These are phyloP conservation scores for Pestalotiopsis sp. DNA, from an alignment of 2,329 filamentous ascomycete species.

Conservation along the genomic window DNA sequence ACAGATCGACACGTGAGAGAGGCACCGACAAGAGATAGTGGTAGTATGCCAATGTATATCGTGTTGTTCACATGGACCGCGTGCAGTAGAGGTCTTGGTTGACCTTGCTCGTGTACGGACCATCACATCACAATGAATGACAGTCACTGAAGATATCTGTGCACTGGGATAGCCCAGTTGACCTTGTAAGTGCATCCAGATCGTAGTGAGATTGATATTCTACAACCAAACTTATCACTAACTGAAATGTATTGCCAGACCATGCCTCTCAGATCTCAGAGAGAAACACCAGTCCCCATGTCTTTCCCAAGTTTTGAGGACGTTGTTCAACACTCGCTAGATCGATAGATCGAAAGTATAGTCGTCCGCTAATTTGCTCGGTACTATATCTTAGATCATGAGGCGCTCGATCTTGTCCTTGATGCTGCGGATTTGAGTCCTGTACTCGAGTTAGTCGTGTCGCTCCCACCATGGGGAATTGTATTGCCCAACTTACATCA, in stretches of 20 bases:
- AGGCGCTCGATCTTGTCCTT: slow-evolving; percentile 96
- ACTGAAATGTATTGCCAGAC: background rate
- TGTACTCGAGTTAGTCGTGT: background rate
- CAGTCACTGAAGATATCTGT: background rate
- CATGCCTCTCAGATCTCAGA: background rate
- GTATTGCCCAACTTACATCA: slow-evolving; percentile 43
- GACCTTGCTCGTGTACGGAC: background rate
- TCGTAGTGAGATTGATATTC: slow-evolving; percentile 5
- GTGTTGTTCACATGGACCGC: background rate
- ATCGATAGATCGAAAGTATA: background rate
- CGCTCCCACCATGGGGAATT: background rate
- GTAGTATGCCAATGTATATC: background rate
- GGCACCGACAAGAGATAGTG: background rate
- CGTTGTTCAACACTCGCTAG: background rate
- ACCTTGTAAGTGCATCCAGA: background rate
- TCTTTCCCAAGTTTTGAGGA: background rate
- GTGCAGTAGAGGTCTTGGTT: background rate
- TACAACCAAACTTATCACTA: background rate
- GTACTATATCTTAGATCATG: slow-evolving; percentile 69
- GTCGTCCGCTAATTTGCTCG: background rate
- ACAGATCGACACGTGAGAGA: background rate
- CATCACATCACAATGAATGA: background rate
- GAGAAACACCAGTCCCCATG: background rate
- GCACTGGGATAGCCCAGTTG: background rate
- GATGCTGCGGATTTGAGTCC: slow-evolving; percentile 81